Evolutionary conservation across 2,329 filamentous ascomycete species (phyloP).

Genomic region (Cryphonectria carpinicola): DNA sequence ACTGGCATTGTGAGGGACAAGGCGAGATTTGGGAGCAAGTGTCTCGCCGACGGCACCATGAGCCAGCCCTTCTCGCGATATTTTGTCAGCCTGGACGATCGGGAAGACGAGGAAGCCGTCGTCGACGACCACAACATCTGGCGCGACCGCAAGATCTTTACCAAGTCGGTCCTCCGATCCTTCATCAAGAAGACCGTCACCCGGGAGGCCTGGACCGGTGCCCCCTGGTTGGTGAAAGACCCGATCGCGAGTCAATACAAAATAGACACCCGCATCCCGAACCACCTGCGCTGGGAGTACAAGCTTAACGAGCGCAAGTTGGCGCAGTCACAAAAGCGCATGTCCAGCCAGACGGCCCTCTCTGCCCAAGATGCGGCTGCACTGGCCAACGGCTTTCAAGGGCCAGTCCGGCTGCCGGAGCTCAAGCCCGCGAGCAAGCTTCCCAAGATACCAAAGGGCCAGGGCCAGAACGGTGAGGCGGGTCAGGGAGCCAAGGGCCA

Average conservation of each 20-base stretch:
- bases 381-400: conserved; percentile 41
- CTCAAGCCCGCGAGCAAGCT: conserved; percentile 75
- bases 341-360: conserved; percentile 36
- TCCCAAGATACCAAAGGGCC: conserved; percentile 68
- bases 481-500: conserved; percentile 41
- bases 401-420: conserved; percentile 67
- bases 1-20: conserved; percentile 84
- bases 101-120: conserved; percentile 72
- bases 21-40: conserved; percentile 69
- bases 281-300: conserved; percentile 79
- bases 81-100: conserved; percentile 74
- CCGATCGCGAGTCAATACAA: conserved; percentile 82
- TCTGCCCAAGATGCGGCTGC: conserved; percentile 50
- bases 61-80: conserved; percentile 78
- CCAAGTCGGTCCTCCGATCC: conserved; percentile 88
- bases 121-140: conserved; percentile 81
- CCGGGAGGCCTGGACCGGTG: conserved; percentile 91
- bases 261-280: conserved; percentile 84
- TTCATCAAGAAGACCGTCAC: conserved; percentile 96
- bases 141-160: conserved; percentile 89
- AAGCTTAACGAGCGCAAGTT: conserved; percentile 79
- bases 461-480: conserved; percentile 55
- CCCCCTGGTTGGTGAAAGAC: conserved; percentile 92
- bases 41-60: conserved; percentile 69
- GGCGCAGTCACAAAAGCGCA: conserved; percentile 67